Base-by-base conservation (phyloP, 179 eudicot genomes). In the Gypsophila paniculata region DNA sequence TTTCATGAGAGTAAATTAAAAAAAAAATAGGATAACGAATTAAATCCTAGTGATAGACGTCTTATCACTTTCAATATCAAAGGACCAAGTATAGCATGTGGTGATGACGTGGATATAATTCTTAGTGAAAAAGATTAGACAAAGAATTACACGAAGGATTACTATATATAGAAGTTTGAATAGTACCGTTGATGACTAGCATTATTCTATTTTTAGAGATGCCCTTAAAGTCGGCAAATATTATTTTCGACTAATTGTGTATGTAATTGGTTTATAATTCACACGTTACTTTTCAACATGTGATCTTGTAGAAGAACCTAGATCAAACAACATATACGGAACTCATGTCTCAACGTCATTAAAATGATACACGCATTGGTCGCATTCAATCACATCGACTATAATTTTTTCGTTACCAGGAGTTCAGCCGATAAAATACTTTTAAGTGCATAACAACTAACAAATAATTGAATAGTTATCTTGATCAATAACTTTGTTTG, bases 141-240 rank as follows among this genome's bases (percentile, higher is more conserved):
- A 65, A 51, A 39, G 29, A 39, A 19, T 65, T 65, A 39, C 2
- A 42, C 8, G 19, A 51, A 8, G n/a, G 29, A 10, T 49, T 32
- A 69, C 58, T 53, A 69, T 25, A 51, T 32, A 68, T 68, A 52
- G 39, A 29, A 19, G 4, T 58, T 68, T 68, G 46, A 39, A 29
- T 32, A 12, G 72, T 51, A 39, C 46, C 15, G 17, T 52, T 29
- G 44, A 68, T 53, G 72, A 60, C 19, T 12, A 42, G 6, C 52
- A 19, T 65, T 12, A 19, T 65, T 12, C 69, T 13, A 65, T 6
- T 42, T 65, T 65, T 38, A 64, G 68, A 26, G 2, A 21, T 22
- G 19, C 29, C 26, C 13, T 11, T 57, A 21, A 12, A 26, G 63
- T 59, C 63, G 38, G 63, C 38, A 25, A 25, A 59, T 2, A 22